A percentile compares a stretch with the other conserved stretches of the same genome.
These are phyloP conservation scores for Hanseniaspora thailandica DNA, from an alignment of 805 yeast species.

Conservation along the genomic window DNA sequence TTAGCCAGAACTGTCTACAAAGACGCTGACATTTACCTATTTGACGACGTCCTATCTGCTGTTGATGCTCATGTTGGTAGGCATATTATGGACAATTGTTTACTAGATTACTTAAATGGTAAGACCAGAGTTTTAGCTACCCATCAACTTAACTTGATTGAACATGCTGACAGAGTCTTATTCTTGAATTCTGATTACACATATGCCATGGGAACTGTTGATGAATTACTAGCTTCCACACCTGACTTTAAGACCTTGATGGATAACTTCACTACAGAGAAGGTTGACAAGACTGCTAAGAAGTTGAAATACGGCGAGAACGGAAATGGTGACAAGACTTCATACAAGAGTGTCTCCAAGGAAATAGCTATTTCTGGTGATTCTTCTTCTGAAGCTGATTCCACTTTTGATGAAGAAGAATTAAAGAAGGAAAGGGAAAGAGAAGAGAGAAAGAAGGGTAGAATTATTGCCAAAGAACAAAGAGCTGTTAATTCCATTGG, in stretches of 20 bases:
- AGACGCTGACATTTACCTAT: constrained; percentile 43
- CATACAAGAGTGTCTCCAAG: not conserved
- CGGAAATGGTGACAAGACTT: not conserved
- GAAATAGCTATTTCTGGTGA: not conserved
- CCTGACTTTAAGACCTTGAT: constrained; percentile 36
- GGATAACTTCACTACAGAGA: constrained; percentile 27
- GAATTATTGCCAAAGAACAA: constrained; percentile 25
- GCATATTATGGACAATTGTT: constrained; percentile 51
- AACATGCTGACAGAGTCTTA: constrained; percentile 49
- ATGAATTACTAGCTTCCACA: constrained; percentile 35
- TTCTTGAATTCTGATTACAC: constrained; percentile 49
- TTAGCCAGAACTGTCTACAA: constrained; percentile 61
- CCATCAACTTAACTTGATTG: constrained; percentile 56
- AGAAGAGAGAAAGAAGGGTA: constrained; percentile 11
- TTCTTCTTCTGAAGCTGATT: constrained; percentile 5
- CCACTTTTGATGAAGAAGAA: constrained; percentile 1
- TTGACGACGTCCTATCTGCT: constrained; percentile 64
- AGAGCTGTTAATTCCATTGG: constrained; percentile 32
- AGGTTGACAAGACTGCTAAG: constrained; percentile 15
- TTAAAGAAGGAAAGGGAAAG: constrained; percentile 6
- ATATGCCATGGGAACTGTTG: constrained; percentile 42
- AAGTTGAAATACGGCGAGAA: not conserved
- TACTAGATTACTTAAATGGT: constrained; percentile 38
- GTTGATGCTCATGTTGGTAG: constrained; percentile 68
- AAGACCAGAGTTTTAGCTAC: constrained; percentile 62